Evolutionary conservation across 2,329 filamentous ascomycete species (phyloP).

Genomic region (Cordyceps cateniannulata): DNA sequence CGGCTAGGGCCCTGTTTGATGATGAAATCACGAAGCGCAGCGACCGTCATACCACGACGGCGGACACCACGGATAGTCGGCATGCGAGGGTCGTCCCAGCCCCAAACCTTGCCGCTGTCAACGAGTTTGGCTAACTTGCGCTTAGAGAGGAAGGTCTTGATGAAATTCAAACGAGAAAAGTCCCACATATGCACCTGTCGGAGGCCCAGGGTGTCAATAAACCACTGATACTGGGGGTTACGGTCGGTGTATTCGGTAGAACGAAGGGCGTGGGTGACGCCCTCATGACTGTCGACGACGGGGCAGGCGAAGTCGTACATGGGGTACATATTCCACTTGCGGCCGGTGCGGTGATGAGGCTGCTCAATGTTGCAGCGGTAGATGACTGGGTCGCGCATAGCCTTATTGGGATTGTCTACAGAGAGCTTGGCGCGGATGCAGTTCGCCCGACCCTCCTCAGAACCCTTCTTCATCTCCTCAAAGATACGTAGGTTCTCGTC

Average conservation of each 20-base stretch:
- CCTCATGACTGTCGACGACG: conserved; percentile 72
- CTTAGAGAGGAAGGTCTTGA: conserved; percentile 77
- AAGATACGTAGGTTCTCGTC: conserved; percentile 85
- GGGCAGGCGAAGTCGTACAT: conserved; percentile 85
- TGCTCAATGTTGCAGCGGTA: conserved; percentile 71
- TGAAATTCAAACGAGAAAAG: conserved; percentile 78
- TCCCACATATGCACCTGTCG: conserved; percentile 80
- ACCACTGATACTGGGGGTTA: conserved; percentile 83
- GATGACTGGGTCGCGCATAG: conserved; percentile 93
- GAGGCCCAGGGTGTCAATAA: conserved; percentile 66
- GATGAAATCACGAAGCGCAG: conserved; percentile 76
- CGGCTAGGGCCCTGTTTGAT: conserved; percentile 77
- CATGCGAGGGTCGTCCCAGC: conserved; percentile 85
- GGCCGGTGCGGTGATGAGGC: conserved; percentile 70
- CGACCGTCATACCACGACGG: conserved; percentile 70
- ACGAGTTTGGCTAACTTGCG: conserved; percentile 81
- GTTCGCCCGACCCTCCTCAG: conserved; percentile 71
- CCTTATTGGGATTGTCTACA: conserved; percentile 87
- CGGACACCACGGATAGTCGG: conserved; percentile 76
- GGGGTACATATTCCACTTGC: conserved; percentile 77
- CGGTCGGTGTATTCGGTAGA: conserved; percentile 85
- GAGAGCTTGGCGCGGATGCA: conserved; percentile 95
- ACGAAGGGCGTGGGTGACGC: conserved; percentile 74
- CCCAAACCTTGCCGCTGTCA: conserved; percentile 67
- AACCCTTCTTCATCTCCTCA: conserved; percentile 87